Evolutionary conservation across 495 filamentous ascomycete species (phyloP).

Genomic region (Penicillium coprophilum): DNA sequence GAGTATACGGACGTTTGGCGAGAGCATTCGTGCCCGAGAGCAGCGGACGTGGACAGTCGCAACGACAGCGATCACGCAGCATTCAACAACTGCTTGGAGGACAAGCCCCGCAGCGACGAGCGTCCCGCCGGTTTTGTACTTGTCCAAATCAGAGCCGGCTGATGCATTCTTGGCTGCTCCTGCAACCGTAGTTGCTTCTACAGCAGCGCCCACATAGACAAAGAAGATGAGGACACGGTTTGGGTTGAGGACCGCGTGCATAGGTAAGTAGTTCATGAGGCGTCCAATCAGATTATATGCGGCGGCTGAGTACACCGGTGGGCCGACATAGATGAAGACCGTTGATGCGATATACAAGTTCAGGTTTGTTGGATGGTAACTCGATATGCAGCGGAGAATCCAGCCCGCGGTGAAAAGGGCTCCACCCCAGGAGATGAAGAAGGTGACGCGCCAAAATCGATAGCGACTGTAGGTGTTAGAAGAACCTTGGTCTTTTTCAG

Average conservation of each 20-base stretch:
- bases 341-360: constrained; percentile 53
- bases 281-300: constrained; percentile 59
- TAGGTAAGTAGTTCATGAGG: constrained; percentile 48
- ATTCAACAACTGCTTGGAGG: constrained; percentile 39
- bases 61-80: constrained; percentile 34
- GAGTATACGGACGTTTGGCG: constrained; percentile 36
- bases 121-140: constrained; percentile 28
- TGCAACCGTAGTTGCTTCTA: constrained; percentile 38
- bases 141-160: constrained; percentile 14
- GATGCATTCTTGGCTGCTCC: constrained; percentile 42
- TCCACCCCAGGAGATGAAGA: constrained; percentile 45
- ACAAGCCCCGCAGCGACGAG: constrained; percentile 37
- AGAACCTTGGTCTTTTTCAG: not conserved
- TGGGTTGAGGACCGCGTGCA: constrained; percentile 43
- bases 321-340: constrained; percentile 52
- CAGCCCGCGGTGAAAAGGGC: constrained; percentile 45
- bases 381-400: constrained; percentile 40
- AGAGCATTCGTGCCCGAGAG: constrained; percentile 17
- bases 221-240: constrained; percentile 38
- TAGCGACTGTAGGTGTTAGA: constrained; percentile 29
- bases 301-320: constrained; percentile 55
- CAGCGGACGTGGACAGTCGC: constrained; percentile 35
- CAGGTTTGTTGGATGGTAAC: constrained; percentile 32
- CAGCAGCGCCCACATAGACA: constrained; percentile 35
- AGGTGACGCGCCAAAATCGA: constrained; percentile 44